Evolutionary conservation across 1,284 basidiomycete species (phyloP).

Genomic region (Sphaerobolus stellatus): DNA sequence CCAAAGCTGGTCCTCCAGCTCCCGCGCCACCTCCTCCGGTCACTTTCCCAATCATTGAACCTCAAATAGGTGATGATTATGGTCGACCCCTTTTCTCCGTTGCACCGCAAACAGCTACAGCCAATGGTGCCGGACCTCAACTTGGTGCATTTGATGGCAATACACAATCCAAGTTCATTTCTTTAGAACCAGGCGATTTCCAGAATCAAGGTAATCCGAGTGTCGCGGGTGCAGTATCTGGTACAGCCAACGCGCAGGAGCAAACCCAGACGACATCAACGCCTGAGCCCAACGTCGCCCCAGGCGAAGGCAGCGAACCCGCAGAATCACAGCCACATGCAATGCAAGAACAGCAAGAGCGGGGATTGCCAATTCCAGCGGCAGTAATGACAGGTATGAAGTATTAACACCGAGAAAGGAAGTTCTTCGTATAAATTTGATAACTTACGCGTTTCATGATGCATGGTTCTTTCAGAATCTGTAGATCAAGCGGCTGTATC

Average conservation of each 20-base stretch:
- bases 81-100: constrained; percentile 10
- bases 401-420: too few relatives aligned
- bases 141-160: constrained; percentile 3
- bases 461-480: constrained; percentile 3
- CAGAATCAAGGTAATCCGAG: not conserved
- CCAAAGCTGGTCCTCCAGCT: constrained; percentile 22
- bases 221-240: not conserved
- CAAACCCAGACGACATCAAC: constrained; percentile 12
- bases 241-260: constrained; percentile 5
- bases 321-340: constrained; percentile 1
- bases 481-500: constrained; percentile 17
- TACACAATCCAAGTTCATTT: constrained; percentile 10
- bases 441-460: too few relatives aligned
- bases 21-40: constrained; percentile 1
- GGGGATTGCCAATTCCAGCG: not conserved
- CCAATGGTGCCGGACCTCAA: not conserved
- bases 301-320: constrained; percentile 3
- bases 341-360: not conserved
- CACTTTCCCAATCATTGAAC: not conserved
- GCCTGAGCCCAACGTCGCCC: constrained; percentile 15
- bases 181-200: constrained; percentile 8
- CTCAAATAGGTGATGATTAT: not conserved
- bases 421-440: too few relatives aligned
- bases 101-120: constrained; percentile 8
- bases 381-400: not conserved